A percentile compares a stretch with the other conserved stretches of the same genome.
Evolutionary conservation across 257 asterid species (phyloP).

Genomic region (Craterostigma plantagineum): DNA sequence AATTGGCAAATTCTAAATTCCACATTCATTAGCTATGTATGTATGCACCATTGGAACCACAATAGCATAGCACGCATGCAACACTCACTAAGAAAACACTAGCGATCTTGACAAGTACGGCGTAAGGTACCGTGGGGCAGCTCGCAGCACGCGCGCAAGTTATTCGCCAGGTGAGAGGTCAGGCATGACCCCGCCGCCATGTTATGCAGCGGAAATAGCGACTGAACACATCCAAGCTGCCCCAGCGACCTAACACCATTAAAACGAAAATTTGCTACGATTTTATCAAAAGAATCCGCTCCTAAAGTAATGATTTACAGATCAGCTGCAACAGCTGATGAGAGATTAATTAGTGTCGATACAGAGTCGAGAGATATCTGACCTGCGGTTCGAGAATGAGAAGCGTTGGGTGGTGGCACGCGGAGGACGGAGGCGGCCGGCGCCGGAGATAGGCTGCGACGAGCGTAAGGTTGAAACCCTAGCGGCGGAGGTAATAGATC

Average conservation of each 20-base stretch:
- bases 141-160: constrained; percentile 81
- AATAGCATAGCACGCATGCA: constrained; percentile 20
- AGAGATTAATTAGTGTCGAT: background rate
- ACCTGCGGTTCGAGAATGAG: constrained; percentile 72
- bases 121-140: constrained; percentile 90
- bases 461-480: constrained; percentile 61
- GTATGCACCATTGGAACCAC: constrained; percentile 12
- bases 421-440: constrained; percentile 39
- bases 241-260: constrained; percentile 45
- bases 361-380: constrained; percentile 1
- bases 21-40: constrained; percentile 7
- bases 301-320: background rate
- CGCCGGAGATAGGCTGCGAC: constrained; percentile 28
- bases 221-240: constrained; percentile 57
- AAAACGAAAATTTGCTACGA: constrained; percentile 1
- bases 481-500: constrained; percentile 53
- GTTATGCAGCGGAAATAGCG: constrained; percentile 47
- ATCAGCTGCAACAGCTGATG: background rate
- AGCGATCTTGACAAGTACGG: constrained; percentile 99
- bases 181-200: constrained; percentile 26
- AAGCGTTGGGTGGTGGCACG: constrained; percentile 52
- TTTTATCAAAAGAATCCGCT: too few species aligned
- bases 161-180: constrained; percentile 56
- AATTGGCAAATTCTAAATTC: background rate
- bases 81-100: constrained; percentile 67